phyloP scores from a whole-genome alignment of 2,329 filamentous ascomycete genomes.

The Calonectria honghensis region DNA sequence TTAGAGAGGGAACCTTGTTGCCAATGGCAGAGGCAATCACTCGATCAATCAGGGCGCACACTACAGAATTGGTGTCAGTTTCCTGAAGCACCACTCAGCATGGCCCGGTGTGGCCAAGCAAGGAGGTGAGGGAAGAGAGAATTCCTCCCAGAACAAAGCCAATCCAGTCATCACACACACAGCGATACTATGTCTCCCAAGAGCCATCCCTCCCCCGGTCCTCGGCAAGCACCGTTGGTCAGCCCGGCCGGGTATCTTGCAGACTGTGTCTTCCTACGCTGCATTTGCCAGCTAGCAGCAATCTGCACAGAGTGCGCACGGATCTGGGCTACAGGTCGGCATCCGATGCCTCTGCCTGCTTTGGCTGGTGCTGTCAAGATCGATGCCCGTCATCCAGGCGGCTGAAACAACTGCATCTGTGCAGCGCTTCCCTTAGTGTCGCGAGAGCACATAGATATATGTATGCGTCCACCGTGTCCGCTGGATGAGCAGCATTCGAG shows the following conservation, averaged over 20 bases:
- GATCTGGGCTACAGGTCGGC: constrained; percentile 22
- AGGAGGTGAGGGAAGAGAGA: constrained; percentile 15
- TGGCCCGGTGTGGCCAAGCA: constrained; percentile 9
- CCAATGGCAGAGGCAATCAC: constrained; percentile 26
- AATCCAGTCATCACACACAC: constrained; percentile 16
- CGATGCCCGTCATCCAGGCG: constrained; percentile 31
- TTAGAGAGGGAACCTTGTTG: constrained; percentile 38
- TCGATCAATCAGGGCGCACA: constrained; percentile 33
- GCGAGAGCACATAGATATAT: background rate
- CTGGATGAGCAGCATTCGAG: constrained; percentile 1
- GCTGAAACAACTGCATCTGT: constrained; percentile 38
- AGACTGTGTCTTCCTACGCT: background rate
- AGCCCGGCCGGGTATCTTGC: background rate
- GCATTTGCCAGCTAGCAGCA: background rate
- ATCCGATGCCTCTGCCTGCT: constrained; percentile 21
- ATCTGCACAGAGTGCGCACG: constrained; percentile 17
- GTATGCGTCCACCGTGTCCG: background rate
- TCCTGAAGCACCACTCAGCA: constrained; percentile 12
- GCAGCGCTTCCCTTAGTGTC: constrained; percentile 22
- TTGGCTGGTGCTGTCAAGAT: constrained; percentile 29
- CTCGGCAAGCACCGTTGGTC: constrained; percentile 17
- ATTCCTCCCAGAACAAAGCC: constrained; percentile 22
- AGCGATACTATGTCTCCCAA: background rate
- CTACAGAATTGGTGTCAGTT: constrained; percentile 22
- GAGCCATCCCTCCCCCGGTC: background rate